Evolutionary conservation across 2,329 filamentous ascomycete genomes (phyloP).

Genomic region (Claviceps fusiformis): DNA sequence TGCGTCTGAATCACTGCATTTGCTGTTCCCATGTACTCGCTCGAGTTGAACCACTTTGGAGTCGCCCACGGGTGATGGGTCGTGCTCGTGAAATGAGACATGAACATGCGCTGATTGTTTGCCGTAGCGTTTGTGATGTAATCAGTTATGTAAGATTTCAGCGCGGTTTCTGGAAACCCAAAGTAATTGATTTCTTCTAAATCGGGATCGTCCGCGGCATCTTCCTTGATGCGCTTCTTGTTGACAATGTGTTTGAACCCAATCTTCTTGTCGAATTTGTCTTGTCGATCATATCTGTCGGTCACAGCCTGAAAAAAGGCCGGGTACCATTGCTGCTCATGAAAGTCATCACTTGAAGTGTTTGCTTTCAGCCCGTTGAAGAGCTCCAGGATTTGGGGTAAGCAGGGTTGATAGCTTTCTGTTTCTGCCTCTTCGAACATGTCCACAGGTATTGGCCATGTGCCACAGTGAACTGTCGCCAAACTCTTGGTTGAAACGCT

Average conservation of each 20-base stretch:
- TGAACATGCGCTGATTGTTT: constrained; percentile 17
- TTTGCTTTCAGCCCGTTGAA: constrained; percentile 14
- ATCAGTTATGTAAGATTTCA: constrained; percentile 18
- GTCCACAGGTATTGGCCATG: constrained; percentile 26
- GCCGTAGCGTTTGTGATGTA: constrained; percentile 14
- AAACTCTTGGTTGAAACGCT: constrained; percentile 31
- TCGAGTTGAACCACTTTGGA: constrained; percentile 11
- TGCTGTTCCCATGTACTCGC: constrained; percentile 12
- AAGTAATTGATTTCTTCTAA: constrained; percentile 19
- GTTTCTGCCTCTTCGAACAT: constrained; percentile 27
- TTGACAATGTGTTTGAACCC: constrained; percentile 12
- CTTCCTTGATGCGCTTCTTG: constrained; percentile 7
- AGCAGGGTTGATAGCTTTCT: constrained; percentile 31
- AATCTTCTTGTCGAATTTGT: constrained; percentile 8
- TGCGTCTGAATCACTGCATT: constrained; percentile 7
- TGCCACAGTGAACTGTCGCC: constrained; percentile 25
- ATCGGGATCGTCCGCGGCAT: neutral
- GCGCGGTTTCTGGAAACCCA: constrained; percentile 15
- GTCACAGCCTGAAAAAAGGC: constrained; percentile 19
- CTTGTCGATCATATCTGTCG: constrained; percentile 18
- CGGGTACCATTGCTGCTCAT: constrained; percentile 16
- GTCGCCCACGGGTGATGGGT: constrained; percentile 19
- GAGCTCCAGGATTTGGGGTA: constrained; percentile 22
- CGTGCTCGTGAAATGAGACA: constrained; percentile 20
- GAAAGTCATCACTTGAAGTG: constrained; percentile 9